Conservation (phyloP, 805 yeast genomes). For the Monosporozyma siamensis region DNA sequence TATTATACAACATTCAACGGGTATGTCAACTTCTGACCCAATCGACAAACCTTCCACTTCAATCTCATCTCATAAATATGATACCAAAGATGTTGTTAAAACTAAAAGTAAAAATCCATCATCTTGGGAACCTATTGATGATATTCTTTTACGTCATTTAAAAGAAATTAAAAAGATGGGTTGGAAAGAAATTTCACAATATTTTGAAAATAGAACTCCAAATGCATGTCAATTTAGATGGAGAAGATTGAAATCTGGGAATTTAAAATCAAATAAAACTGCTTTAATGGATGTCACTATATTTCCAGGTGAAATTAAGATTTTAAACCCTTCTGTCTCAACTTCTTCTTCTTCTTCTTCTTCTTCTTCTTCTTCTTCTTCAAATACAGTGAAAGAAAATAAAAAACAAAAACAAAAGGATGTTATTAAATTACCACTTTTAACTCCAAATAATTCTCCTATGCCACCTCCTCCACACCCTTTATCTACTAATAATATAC, state of each 20-base stretch:
- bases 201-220: slow-evolving; percentile 73
- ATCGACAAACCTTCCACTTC: no score
- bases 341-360: no score
- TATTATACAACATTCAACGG: background rate
- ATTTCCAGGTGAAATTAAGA: slow-evolving; percentile 13
- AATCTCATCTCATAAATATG: background rate
- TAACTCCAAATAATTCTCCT: background rate
- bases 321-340: slow-evolving; percentile 4
- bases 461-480: background rate
- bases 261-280: slow-evolving; percentile 29
- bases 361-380: no score
- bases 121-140: slow-evolving; percentile 77
- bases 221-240: slow-evolving; percentile 87
- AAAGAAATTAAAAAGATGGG: slow-evolving; percentile 79
- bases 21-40: no score
- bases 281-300: slow-evolving; percentile 18
- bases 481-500: background rate
- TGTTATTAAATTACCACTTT: background rate
- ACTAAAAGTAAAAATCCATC: slow-evolving; percentile 33
- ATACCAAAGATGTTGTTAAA: background rate
- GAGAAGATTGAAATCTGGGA: slow-evolving; percentile 54
- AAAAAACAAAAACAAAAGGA: background rate
- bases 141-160: slow-evolving; percentile 56
- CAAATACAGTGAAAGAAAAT: no score
- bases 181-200: slow-evolving; percentile 80